Percentiles rank a stretch among this genome's conserved stretches.
Conservation (phyloP, 805 yeast genomes). For the Wickerhamiella sorbophila region DNA sequence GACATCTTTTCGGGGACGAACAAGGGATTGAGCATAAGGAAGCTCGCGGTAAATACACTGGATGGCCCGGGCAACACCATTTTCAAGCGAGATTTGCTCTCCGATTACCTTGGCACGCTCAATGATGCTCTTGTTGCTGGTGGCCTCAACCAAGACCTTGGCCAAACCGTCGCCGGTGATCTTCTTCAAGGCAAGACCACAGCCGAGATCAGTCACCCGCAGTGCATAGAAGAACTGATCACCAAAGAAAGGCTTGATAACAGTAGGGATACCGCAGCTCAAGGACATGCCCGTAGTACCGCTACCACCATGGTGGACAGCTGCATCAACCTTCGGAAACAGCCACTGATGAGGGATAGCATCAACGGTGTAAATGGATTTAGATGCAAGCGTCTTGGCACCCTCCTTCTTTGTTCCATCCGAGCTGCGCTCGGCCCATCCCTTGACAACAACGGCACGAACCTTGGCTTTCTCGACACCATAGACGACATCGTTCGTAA, state of each 20-base stretch:
- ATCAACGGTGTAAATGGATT: slow-evolving; percentile 50
- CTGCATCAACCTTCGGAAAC: slow-evolving; percentile 77
- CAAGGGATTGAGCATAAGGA: slow-evolving; percentile 38
- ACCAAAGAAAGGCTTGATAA: slow-evolving; percentile 89
- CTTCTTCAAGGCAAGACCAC: slow-evolving; percentile 57
- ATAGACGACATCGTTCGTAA: slow-evolving; percentile 63
- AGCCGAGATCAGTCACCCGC: slow-evolving; percentile 80
- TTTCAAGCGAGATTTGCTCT: slow-evolving; percentile 47
- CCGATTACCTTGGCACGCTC: slow-evolving; percentile 54
- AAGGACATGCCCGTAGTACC: slow-evolving; percentile 92
- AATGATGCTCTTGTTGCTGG: slow-evolving; percentile 51
- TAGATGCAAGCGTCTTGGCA: slow-evolving; percentile 23
- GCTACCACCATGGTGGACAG: slow-evolving; percentile 95
- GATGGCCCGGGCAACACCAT: slow-evolving; percentile 70
- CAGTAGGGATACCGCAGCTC: slow-evolving; percentile 74
- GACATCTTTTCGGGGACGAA: background rate
- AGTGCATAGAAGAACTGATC: slow-evolving; percentile 89
- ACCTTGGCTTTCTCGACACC: slow-evolving; percentile 74
- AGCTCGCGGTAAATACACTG: slow-evolving; percentile 63
- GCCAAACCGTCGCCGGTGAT: slow-evolving; percentile 49
- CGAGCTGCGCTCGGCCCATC: slow-evolving; percentile 72
- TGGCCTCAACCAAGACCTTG: slow-evolving; percentile 54
- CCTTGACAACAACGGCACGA: slow-evolving; percentile 75
- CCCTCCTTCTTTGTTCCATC: slow-evolving; percentile 20
- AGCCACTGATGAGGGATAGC: slow-evolving; percentile 88